These are phyloP conservation scores for Xylariaceae sp. DNA, from an alignment of 2,329 filamentous ascomycete genomes.

Conservation along the genomic window DNA sequence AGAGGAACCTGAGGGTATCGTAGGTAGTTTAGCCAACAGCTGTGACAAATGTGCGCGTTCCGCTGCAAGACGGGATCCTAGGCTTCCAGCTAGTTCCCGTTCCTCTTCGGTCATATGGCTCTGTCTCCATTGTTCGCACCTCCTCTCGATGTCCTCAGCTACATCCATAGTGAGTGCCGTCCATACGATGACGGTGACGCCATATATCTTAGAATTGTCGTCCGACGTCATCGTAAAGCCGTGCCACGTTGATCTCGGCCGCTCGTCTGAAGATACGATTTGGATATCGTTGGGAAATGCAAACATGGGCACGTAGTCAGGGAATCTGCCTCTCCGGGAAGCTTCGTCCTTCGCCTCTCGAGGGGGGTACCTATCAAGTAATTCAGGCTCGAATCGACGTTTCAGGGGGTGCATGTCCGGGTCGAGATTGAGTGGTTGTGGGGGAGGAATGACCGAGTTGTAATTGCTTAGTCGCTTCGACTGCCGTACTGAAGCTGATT, in stretches of 20 bases:
- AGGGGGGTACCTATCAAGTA: constrained; percentile 89
- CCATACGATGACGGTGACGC: constrained; percentile 89
- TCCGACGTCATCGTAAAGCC: constrained; percentile 97
- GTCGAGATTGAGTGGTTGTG: constrained; percentile 83
- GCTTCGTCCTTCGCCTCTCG: constrained; percentile 77
- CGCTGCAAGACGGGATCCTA: constrained; percentile 80
- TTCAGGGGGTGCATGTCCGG: constrained; percentile 95
- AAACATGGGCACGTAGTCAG: constrained; percentile 99
- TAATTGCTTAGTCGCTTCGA: constrained; percentile 92
- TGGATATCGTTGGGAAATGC: constrained; percentile 97
- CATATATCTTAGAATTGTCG: constrained; percentile 88
- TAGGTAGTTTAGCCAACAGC: constrained; percentile 77
- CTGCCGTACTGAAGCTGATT: constrained; percentile 62
- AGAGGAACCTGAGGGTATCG: constrained; percentile 71
- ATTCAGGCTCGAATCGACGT: constrained; percentile 89
- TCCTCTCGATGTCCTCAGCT: constrained; percentile 76
- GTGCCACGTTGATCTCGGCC: constrained; percentile 96
- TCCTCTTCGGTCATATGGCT: constrained; percentile 87
- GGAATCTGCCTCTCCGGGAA: constrained; percentile 77
- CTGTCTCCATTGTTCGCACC: constrained; percentile 82
- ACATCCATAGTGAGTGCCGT: constrained; percentile 77
- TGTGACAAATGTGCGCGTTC: constrained; percentile 89
- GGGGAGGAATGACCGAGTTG: constrained; percentile 93
- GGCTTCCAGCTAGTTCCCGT: constrained; percentile 82
- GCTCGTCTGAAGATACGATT: constrained; percentile 90